Conservation (phyloP, 768 basidiomycete species). For the Aureoboletus auriporus region DNA sequence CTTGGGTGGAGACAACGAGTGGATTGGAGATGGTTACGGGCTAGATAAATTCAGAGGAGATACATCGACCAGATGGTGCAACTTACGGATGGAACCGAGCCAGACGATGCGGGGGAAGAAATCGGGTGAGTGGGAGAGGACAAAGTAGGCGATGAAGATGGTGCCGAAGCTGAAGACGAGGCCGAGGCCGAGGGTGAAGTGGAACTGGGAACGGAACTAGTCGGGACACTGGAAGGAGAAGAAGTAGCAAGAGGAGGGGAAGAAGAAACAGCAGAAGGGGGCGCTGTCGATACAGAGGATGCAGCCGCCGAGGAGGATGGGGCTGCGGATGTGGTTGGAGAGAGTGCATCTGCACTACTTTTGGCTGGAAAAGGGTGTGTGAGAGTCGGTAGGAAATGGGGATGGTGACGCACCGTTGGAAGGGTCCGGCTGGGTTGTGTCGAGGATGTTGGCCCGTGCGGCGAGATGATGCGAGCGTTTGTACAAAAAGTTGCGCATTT, state of each 20-base stretch:
- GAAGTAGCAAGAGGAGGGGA: background rate
- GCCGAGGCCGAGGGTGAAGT: conserved; percentile 6
- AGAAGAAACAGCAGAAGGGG: too few species aligned
- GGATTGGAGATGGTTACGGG: background rate
- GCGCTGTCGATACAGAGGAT: too few species aligned
- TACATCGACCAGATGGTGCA: background rate
- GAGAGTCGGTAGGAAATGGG: too few species aligned
- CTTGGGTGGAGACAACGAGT: background rate
- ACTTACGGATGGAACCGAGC: conserved; percentile 17
- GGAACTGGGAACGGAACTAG: too few species aligned
- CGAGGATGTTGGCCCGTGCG: background rate
- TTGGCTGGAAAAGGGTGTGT: too few species aligned
- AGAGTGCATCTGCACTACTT: too few species aligned
- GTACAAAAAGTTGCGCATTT: conserved; percentile 16
- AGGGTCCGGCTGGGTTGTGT: too few species aligned
- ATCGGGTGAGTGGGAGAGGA: conserved; percentile 4
- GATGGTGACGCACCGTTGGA: too few species aligned
- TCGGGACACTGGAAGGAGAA: background rate
- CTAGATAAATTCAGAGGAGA: background rate
- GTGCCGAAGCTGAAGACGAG: conserved; percentile 7
- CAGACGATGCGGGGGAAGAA: conserved; percentile 4
- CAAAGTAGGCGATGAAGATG: background rate
- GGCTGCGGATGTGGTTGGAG: too few species aligned
- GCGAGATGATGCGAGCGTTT: conserved; percentile 9
- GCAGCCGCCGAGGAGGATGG: too few species aligned